Percentiles rank a stretch among this genome's conserved stretches.
These are phyloP conservation scores for Thelonectria discophora DNA, from an alignment of 2,329 filamentous ascomycete species.

Conservation along the genomic window DNA sequence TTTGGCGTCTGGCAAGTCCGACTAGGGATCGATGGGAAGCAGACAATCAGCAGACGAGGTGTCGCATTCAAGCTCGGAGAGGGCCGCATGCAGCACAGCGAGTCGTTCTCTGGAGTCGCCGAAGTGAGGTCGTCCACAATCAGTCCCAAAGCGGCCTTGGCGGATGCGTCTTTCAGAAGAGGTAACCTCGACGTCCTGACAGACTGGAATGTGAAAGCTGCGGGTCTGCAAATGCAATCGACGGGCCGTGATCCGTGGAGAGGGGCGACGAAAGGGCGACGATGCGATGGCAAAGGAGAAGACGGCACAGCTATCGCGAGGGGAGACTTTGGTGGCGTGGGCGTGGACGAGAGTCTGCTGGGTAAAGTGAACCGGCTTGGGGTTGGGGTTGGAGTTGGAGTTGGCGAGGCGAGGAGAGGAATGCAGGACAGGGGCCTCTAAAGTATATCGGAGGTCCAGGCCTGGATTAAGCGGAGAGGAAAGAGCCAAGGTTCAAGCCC, in stretches of 20 bases:
- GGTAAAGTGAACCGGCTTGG: constrained; percentile 28
- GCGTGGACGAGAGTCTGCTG: constrained; percentile 36
- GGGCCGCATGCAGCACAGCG: constrained; percentile 4
- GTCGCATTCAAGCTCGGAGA: constrained; percentile 22
- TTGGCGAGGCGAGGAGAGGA: constrained; percentile 25
- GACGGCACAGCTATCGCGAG: constrained; percentile 21
- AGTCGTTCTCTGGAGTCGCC: constrained; percentile 24
- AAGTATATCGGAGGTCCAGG: constrained; percentile 41
- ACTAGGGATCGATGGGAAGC: constrained; percentile 22
- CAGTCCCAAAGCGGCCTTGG: constrained; percentile 37
- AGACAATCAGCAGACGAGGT: constrained; percentile 24
- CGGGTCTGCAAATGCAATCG: constrained; percentile 35
- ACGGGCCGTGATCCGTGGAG: constrained; percentile 6
- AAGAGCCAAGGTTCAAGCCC: constrained; percentile 27
- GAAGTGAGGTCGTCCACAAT: constrained; percentile 31
- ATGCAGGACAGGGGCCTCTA: constrained; percentile 36
- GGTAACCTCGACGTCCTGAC: constrained; percentile 28
- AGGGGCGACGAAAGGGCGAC: constrained; percentile 3
- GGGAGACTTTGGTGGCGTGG: constrained; percentile 38
- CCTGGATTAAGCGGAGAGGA: constrained; percentile 32
- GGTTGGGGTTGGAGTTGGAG: constrained; percentile 15
- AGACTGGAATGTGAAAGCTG: constrained; percentile 41
- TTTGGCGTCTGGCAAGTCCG: not conserved
- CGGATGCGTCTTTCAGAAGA: constrained; percentile 28
- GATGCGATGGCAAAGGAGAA: constrained; percentile 30